A percentile compares a stretch with the other conserved stretches of the same genome.
These are phyloP conservation scores for Zoysia japonica DNA, from an alignment of 176 grass and related monocot species.

Conservation along the genomic window DNA sequence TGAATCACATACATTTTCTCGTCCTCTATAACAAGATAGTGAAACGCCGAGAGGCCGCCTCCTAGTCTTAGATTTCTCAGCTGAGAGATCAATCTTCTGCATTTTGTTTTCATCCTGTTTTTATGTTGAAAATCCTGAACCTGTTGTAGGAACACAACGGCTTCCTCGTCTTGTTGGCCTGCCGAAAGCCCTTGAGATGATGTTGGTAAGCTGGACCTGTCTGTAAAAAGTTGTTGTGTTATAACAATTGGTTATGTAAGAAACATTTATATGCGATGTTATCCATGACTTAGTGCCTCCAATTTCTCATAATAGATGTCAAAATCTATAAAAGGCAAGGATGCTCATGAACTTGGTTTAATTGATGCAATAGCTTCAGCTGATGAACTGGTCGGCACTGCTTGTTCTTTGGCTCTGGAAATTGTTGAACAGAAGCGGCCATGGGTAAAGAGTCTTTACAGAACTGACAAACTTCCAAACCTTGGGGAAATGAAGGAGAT, in stretches of 20 bases:
- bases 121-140: slow-evolving; percentile 14
- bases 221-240: not conserved
- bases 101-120: slow-evolving; percentile 20
- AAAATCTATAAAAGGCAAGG: slow-evolving; percentile 75
- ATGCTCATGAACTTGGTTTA: slow-evolving; percentile 63
- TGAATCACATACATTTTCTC: not conserved
- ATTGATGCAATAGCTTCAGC: slow-evolving; percentile 64
- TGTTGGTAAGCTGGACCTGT: slow-evolving; percentile 59
- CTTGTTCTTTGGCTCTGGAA: slow-evolving; percentile 72
- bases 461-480: slow-evolving; percentile 64
- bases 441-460: slow-evolving; percentile 81
- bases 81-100: slow-evolving; percentile 13
- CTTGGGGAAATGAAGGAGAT: slow-evolving; percentile 54
- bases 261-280: slow-evolving; percentile 18
- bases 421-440: slow-evolving; percentile 60
- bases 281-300: slow-evolving; percentile 2
- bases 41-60: slow-evolving; percentile 7
- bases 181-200: slow-evolving; percentile 82
- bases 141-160: slow-evolving; percentile 74
- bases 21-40: not conserved
- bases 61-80: slow-evolving; percentile 9
- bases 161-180: slow-evolving; percentile 89
- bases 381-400: slow-evolving; percentile 57
- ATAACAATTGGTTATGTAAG: slow-evolving; percentile 15
- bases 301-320: slow-evolving; percentile 58